phyloP scores from a whole-genome alignment of 345 rosid species.

The Trapa bicornis region DNA sequence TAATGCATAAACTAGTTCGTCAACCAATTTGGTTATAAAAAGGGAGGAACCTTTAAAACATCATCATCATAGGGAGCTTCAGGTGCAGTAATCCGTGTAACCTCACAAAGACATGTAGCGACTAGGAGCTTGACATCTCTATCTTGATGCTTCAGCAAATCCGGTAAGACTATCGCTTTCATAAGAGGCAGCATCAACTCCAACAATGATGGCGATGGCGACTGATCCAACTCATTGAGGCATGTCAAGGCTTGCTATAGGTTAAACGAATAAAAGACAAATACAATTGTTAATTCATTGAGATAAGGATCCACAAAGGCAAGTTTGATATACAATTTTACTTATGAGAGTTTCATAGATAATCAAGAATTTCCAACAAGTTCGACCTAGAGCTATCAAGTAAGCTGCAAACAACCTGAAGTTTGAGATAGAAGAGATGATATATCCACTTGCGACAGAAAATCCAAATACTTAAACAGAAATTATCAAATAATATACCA shows the following conservation, averaged over 20 bases:
- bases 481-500: background rate
- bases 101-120: constrained; percentile 92
- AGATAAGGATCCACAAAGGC: background rate
- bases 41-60: constrained; percentile 52
- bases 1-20: background rate
- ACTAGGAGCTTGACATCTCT: constrained; percentile 87
- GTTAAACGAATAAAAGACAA: background rate
- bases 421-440: background rate
- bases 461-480: background rate
- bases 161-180: constrained; percentile 68
- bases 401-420: background rate
- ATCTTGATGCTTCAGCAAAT: constrained; percentile 79
- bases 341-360: background rate
- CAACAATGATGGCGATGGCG: constrained; percentile 50
- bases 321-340: background rate
- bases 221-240: constrained; percentile 83
- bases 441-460: background rate
- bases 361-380: background rate
- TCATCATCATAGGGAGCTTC: constrained; percentile 89
- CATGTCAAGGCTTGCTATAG: constrained; percentile 78
- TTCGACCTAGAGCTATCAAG: background rate
- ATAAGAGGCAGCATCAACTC: constrained; percentile 76
- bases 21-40: background rate
- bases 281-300: background rate
- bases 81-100: constrained; percentile 96